A percentile compares a stretch with the other conserved stretches of the same genome.
Conservation (phyloP, 2,329 filamentous ascomycete species). For the Dothidotthia symphoricarpi region DNA sequence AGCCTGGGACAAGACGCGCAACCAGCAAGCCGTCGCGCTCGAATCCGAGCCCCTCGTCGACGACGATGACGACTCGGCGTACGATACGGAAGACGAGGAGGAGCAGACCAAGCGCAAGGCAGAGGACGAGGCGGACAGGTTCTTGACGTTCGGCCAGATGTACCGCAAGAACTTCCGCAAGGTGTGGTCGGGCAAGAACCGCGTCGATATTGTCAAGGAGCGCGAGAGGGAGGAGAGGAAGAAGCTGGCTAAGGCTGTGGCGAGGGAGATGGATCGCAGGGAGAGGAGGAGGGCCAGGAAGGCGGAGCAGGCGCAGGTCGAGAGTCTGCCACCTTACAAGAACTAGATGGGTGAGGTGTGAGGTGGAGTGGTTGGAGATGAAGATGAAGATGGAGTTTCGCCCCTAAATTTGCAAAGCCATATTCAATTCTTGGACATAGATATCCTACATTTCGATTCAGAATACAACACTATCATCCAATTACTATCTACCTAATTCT, state of each 20-base stretch:
- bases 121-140: conserved; percentile 29
- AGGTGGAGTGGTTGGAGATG: no score
- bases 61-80: conserved; percentile 26
- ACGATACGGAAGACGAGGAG: conserved; percentile 34
- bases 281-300: conserved; percentile 27
- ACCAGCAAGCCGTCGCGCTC: conserved; percentile 21
- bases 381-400: no score
- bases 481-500: no score
- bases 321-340: conserved; percentile 25
- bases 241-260: conserved; percentile 34
- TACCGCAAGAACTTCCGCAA: conserved; percentile 32
- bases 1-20: conserved; percentile 32
- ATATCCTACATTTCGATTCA: no score
- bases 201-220: conserved; percentile 25
- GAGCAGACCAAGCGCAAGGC: conserved; percentile 30
- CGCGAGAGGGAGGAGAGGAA: conserved; percentile 33
- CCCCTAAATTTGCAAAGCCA: no score
- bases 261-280: conserved; percentile 27
- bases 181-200: conserved; percentile 32
- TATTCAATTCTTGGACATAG: no score
- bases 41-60: conserved; percentile 20
- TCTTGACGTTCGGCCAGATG: conserved; percentile 31
- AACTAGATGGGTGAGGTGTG: conserved; percentile 9
- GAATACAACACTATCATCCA: no score
- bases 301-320: conserved; percentile 14